phyloP scores from a whole-genome alignment of 2,329 filamentous ascomycete species.

The Xylariaceae sp. region DNA sequence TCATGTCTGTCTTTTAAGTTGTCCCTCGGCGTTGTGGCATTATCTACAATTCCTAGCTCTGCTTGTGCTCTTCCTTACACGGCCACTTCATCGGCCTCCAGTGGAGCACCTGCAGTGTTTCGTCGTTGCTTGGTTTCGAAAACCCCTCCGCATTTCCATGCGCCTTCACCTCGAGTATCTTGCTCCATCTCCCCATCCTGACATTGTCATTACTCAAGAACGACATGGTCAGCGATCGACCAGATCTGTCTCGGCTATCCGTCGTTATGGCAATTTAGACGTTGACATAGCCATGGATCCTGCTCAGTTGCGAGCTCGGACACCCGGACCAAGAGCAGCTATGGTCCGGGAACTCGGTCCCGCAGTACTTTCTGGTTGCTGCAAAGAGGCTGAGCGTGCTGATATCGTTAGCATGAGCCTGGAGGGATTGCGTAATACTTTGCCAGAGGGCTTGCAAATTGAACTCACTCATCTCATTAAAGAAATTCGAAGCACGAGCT shows the following conservation, averaged over 20 bases:
- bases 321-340: conserved; percentile 9
- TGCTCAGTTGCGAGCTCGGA: conserved; percentile 15
- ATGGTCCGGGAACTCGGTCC: conserved; percentile 22
- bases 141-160: background rate
- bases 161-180: background rate
- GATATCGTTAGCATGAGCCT: conserved; percentile 45
- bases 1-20: conserved; percentile 5
- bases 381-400: conserved; percentile 50
- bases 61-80: conserved; percentile 21
- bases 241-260: conserved; percentile 1
- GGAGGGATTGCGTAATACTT: conserved; percentile 43
- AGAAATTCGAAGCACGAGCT: conserved; percentile 42
- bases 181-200: background rate
- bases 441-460: conserved; percentile 42
- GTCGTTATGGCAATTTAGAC: conserved; percentile 20
- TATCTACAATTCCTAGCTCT: conserved; percentile 1
- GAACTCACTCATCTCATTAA: conserved; percentile 46
- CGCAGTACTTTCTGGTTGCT: conserved; percentile 50
- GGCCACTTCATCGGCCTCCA: conserved; percentile 22
- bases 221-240: background rate
- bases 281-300: conserved; percentile 19
- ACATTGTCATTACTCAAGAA: background rate
- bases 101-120: conserved; percentile 21
- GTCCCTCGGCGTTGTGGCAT: conserved; percentile 9
- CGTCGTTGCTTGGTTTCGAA: conserved; percentile 6